A percentile compares a stretch with the other conserved stretches of the same genome.
These are phyloP conservation scores for Taiozyma sp. DNA, from an alignment of 1,139 yeast species.

Conservation along the genomic window DNA sequence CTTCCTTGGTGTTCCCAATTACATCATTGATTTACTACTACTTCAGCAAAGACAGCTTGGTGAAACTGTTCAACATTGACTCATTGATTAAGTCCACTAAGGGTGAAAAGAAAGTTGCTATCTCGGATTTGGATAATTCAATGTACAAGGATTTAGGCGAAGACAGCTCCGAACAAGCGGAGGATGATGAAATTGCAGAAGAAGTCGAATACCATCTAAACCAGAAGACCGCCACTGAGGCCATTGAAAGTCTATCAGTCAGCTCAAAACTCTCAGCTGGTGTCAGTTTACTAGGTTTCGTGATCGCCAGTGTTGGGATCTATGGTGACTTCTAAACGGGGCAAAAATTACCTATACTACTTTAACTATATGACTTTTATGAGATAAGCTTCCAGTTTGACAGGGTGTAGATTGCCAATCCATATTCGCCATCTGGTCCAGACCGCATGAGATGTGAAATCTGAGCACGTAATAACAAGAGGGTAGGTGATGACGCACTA, in stretches of 20 bases:
- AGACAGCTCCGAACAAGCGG: conserved; percentile 13
- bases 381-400: neutral
- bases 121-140: conserved; percentile 23
- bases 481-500: too few species aligned
- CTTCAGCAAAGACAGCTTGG: conserved; percentile 7
- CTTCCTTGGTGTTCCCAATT: conserved; percentile 29
- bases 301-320: conserved; percentile 23
- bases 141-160: conserved; percentile 25
- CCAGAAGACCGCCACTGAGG: conserved; percentile 11
- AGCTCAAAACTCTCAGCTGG: conserved; percentile 14
- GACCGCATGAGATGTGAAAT: neutral
- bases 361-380: neutral
- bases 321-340: conserved; percentile 18
- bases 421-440: neutral
- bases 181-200: conserved; percentile 17
- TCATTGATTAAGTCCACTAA: neutral
- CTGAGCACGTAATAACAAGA: neutral
- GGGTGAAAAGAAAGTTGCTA: conserved; percentile 9
- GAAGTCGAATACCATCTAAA: conserved; percentile 23
- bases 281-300: conserved; percentile 18
- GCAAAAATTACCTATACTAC: neutral
- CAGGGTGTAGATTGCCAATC: neutral
- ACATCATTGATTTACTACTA: conserved; percentile 12
- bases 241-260: conserved; percentile 11
- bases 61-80: conserved; percentile 10